Evolutionary conservation across 1,284 basidiomycete genomes (phyloP), one percentile per base, ranked within the genome.

Genomic region (Singerocomus inundabilis): DNA sequence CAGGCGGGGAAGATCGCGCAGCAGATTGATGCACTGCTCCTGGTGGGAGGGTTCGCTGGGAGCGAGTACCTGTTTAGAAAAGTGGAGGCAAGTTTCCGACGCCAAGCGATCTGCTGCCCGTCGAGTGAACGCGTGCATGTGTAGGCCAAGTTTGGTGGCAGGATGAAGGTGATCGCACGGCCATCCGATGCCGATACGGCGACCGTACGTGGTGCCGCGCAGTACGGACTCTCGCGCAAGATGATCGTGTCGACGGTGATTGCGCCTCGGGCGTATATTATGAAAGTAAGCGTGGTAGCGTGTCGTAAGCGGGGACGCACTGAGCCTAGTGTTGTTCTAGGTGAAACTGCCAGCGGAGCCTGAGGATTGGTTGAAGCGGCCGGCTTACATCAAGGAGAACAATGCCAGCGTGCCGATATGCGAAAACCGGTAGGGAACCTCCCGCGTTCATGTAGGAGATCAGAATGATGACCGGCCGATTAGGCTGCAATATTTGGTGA

Each of bases 41-140:
- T 91, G 59, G 90, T 92, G 60, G 89, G 90, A 69, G 90, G 90
- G 47, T 92, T 92, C 67, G 85, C 88, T 38, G 87, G 84, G 11
- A 87, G 86, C 65, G 83, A 88, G 63, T 91, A 92, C 66, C 71
- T 91, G 51, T 89, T 86, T 68, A 77, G 80, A 60, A 78, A 80
- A 55, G 83, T 91, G 33, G 77, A 88, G 74, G 87, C 85, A 57
- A 59, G 74, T 71, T 70, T 38, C 30, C 48, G 42, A 48, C 13
- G 43, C 35, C 21, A 29, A 21, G 30, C 41, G 39, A 18, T 51
- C 38, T 40, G 37, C 15, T 39, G 35, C 40, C 36, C 51, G 57
- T 48, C 46, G 33, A 46, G 42, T 52, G 29, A 61, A 44, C 18
- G 34, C 43, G 39, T 36, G 44, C 32, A 42, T 46, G 49, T 50